Base-by-base conservation (phyloP, 2,329 filamentous ascomycete genomes). In the Pseudocercospora ulei region DNA sequence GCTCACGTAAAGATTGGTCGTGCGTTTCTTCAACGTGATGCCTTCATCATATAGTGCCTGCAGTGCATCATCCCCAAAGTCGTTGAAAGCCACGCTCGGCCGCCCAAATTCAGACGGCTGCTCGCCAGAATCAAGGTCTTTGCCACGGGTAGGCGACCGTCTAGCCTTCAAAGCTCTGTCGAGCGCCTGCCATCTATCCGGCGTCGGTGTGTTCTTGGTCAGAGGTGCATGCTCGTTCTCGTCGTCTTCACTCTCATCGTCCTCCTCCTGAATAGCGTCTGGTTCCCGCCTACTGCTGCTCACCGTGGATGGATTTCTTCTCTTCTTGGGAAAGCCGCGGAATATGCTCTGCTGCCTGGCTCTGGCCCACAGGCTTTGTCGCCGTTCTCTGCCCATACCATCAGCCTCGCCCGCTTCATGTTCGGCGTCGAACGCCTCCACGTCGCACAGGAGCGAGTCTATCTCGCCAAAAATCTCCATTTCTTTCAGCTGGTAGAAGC, bases 21-120 rank as follows among this genome's bases (percentile, higher is more conserved):
- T 80, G 38, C 87, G 78, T 67, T 94, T 95, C 71, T 96, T 96
- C 48, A 98, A 66, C 55, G 86, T 88, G 49, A 96, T 82, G 16
- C 77, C 78, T 35, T 75, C 70, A 47, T 80, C 76, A 53, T 79
- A 81, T 1, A 82, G 62, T 13, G 75, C 74, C 1, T 80, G 76
- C 44, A 85, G 71, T 3, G 76, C 74, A 49, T 84, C 79, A 50
- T 93, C 85, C 34, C 78, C 78, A 54, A 81, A 82, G 55, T 92
- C 82, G 28, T 90, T 83, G 46, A 77, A 83, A 5, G 75, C 73
- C 16, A 70, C 67, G 61, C 81, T 87, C 5, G 66, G 61, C 48
- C 76, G 69, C 34, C 82, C 43, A 17, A 44, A 41, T 14, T 44
- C 41, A 17, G 29, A 26, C 29, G 29, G 23, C 9, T 43, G 41